Evolutionary conservation across 306 rosid genomes (phyloP).

Genomic region (Corylus heterophylla): DNA sequence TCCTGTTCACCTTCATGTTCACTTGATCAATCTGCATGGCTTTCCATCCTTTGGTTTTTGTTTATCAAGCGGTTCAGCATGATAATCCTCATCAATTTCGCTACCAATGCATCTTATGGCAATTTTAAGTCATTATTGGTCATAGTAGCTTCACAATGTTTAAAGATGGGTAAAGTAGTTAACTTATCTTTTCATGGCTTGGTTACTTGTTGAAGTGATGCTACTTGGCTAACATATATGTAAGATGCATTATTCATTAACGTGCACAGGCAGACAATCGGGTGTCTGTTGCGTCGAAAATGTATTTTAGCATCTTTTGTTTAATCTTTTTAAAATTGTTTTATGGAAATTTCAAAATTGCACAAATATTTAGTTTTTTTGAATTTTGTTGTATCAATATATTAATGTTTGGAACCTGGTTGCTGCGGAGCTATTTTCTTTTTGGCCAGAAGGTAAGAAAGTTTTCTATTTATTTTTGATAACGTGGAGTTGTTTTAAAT

Average conservation of each 20-base stretch:
- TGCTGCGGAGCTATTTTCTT: too few species aligned
- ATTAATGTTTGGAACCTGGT: too few species aligned
- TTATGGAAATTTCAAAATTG: neutral
- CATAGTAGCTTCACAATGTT: neutral
- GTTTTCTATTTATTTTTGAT: neutral
- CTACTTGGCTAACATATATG: neutral
- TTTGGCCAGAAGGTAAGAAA: neutral
- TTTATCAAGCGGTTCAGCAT: neutral
- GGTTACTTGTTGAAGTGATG: neutral
- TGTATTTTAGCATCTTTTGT: too few species aligned
- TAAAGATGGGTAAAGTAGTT: neutral
- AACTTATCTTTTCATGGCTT: neutral
- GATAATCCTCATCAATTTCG: neutral
- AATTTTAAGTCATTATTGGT: neutral
- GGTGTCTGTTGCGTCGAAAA: neutral
- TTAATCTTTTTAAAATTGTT: neutral
- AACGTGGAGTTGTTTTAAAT: neutral
- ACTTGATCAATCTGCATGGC: neutral
- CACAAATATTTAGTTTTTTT: too few species aligned
- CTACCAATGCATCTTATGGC: neutral
- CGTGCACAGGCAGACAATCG: neutral
- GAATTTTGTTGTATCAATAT: too few species aligned
- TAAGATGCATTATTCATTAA: neutral
- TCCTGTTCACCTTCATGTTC: neutral
- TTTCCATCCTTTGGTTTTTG: neutral